Base-by-base conservation (phyloP, 257 asterid species). In the Thymus mandschuricus region DNA sequence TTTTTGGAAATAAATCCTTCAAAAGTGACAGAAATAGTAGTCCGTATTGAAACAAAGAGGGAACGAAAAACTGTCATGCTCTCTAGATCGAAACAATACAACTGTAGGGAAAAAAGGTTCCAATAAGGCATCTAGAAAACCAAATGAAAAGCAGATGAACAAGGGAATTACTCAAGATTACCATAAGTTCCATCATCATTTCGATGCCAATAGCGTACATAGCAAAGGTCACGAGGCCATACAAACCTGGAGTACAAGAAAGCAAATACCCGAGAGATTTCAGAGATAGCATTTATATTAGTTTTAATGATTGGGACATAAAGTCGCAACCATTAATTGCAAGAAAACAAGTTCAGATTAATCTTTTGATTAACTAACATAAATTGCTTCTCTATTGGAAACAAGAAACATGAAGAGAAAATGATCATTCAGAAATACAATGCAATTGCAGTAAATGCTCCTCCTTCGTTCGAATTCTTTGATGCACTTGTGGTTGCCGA, bases 151-250 rank as follows among this genome's bases (percentile, higher is more conserved):
- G 30, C 21, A 78, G 65, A 70, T 59, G 45, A 69, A 52, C 57
- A 66, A 29, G 30, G 60, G 60, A 75, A 38, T 52, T 70, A 70
- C 73, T 73, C 75, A 63, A 43, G 64, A 66, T 79, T 85, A 95
- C 99, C 99, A 84, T 95, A 95, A 81, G 97, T 95, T 30, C 98
- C 99, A 81, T 95, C 99, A 81, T 95, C 98, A 82, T 92, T 95
- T 72, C 99, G 88, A 21, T 21, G 21, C 21, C 21, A 21, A 21
- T 21, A 21, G 21, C 21, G 21, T 21, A 21, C 21, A 21, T 95
- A 95, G 83, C 99, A 95, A 73, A 95, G 92, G 92, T 95, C 99
- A 67, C 99, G 98, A 60, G 99, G 98, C 99, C 99, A 95, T 51
- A 92, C 86, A 74, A 92, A 76, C 88, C 99, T 95, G 88, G 66